A percentile compares a stretch with the other conserved stretches of the same genome.
phyloP scores from a whole-genome alignment of 1,139 yeast species.

The Candida pseudoviswanathii region DNA sequence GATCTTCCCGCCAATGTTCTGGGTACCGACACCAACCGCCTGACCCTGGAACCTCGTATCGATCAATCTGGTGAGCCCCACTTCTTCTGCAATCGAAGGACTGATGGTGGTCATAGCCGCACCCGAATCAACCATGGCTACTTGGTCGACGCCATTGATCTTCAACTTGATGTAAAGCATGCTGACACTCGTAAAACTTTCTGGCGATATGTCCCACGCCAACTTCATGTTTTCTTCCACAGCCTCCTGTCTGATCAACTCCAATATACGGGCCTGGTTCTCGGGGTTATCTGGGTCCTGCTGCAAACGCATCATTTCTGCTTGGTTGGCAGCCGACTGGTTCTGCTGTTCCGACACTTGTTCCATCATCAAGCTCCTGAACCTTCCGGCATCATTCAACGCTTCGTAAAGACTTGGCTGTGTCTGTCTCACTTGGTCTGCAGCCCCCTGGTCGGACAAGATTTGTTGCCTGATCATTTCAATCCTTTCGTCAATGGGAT shows the following conservation, averaged over 20 bases:
- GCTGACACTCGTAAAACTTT: conserved; percentile 75
- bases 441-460: conserved; percentile 39
- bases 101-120: conserved; percentile 90
- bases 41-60: conserved; percentile 80
- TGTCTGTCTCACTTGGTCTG: conserved; percentile 32
- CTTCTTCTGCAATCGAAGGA: conserved; percentile 70
- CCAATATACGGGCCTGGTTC: conserved; percentile 67
- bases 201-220: conserved; percentile 90
- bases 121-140: conserved; percentile 96
- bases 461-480: conserved; percentile 54
- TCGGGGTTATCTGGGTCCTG: conserved; percentile 76
- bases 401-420: conserved; percentile 48
- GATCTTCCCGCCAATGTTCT: conserved; percentile 76
- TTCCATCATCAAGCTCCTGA: conserved; percentile 49
- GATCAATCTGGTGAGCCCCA: conserved; percentile 72
- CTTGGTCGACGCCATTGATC: conserved; percentile 77
- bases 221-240: conserved; percentile 75
- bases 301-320: conserved; percentile 53
- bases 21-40: conserved; percentile 89
- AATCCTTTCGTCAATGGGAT: conserved; percentile 38
- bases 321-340: conserved; percentile 27
- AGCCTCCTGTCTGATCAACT: conserved; percentile 68
- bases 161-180: conserved; percentile 82
- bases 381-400: conserved; percentile 54
- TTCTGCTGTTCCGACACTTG: conserved; percentile 23